Conservation (phyloP, 768 basidiomycete species). For the Phylloporus sp. region DNA sequence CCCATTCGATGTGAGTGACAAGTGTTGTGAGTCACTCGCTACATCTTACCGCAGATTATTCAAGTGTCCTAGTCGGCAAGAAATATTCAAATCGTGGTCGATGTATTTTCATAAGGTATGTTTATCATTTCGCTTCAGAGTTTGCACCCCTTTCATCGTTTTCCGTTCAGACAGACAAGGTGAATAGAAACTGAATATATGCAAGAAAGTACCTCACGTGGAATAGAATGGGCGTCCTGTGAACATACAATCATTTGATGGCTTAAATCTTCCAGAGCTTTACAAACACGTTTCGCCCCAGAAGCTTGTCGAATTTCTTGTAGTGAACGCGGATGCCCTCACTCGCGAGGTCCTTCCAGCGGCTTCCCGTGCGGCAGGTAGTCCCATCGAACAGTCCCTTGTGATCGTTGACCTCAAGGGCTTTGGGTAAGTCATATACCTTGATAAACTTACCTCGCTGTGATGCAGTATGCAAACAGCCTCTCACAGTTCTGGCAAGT, state of each 20-base stretch:
- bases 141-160: not conserved
- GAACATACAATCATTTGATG: conserved; percentile 62
- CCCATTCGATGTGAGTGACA: conserved; percentile 60
- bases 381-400: conserved; percentile 46
- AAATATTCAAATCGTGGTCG: conserved; percentile 73
- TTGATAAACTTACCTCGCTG: not conserved
- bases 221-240: conserved; percentile 65
- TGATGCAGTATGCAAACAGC: conserved; percentile 31
- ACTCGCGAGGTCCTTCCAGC: conserved; percentile 66
- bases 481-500: conserved; percentile 74
- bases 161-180: conserved; percentile 60
- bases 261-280: conserved; percentile 54
- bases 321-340: conserved; percentile 65
- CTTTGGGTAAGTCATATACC: conserved; percentile 49
- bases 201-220: not conserved
- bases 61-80: conserved; percentile 67
- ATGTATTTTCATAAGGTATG: conserved; percentile 74
- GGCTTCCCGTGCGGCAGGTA: conserved; percentile 52
- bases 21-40: not conserved
- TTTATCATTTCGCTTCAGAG: not conserved
- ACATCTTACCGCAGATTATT: not conserved
- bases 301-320: conserved; percentile 56
- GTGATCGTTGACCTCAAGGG: conserved; percentile 70
- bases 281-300: conserved; percentile 57
- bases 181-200: conserved; percentile 20